Evolutionary conservation across 805 yeast species (phyloP), one percentile per base, ranked within the genome.

Genomic region (Candida awuae): DNA sequence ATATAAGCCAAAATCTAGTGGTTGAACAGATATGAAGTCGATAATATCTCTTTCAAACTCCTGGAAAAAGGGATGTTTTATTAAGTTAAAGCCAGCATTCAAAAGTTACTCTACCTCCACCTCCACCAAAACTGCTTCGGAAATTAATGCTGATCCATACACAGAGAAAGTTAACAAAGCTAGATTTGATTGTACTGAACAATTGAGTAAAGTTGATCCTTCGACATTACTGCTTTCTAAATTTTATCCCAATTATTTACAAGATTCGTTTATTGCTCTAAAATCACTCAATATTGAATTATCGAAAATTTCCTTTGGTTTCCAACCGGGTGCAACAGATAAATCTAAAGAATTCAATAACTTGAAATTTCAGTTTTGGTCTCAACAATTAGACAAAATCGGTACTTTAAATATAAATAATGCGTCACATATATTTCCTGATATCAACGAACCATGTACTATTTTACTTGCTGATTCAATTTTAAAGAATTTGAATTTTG

Each of bases 341-440:
- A 48, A 50, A 41, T 62, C 45, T 34, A 48, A 30, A 42, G 66
- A 32, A 26, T 67, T 54, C 66, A 70, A 26, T 34, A 70, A 69
- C 56, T 41, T 83, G 53, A 77, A 82, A 50, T 74, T 82, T 54
- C 76, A 77, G 48, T 82, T 80, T 56, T 85, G 94, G 94, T 68
- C 75, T 44, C 82, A 80, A 36, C 65, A 72, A 42, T 42, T 84
- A 6, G 65, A 67, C 28, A 67, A 65, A 42, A 64, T 76, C 7
- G 68, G 69, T 45, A 51, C 61, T 10, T 47, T 41, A 4, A 52
- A 60, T 8, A 47, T 33, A 4, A 22, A 21, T 1, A 37, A 31
- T 14, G 47, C 22, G 29, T 58, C 46, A 66, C 67, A 4, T 28
- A 41, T 20, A 42, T 55, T 27, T 63, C 59, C 13, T 50, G 59